Base-by-base conservation (phyloP, 1,284 basidiomycete species). In the Moesziomyces globuligerus region DNA sequence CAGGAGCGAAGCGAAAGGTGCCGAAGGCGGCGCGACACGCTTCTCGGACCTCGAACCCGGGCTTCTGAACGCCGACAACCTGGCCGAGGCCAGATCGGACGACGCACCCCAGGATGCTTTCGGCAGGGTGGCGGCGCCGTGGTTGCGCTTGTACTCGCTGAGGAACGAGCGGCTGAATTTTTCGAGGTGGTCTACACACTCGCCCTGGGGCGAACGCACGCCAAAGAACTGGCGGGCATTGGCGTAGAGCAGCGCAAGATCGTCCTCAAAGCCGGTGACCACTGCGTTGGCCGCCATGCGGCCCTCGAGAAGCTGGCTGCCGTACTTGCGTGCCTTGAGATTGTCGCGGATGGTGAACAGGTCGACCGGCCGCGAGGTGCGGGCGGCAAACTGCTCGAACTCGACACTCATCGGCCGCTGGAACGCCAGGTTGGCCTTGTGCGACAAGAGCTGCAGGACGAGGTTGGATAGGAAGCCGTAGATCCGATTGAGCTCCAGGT, bases 241-340 rank as follows among this genome's bases (percentile, higher is more conserved):
- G 34, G 48, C 44, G 50, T 64, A 72, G 25, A 72, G 51, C 17
- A 65, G 41, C 4, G 34, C 36, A n/a, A 72, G 56, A 32, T 72
- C 70, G 42, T 59, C 61, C n/a, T 72, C 65, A 34, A 72, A 72
- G 17, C 65, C 70, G 48, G 56, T 58, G 43, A 72, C 48, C 15
- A 72, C 65, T 7, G 59, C 70, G 40, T 67, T 67, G 45, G 64
- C 62, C 6, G 62, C 62, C 45, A 55, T 56, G 25, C 64, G 54
- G 18, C 69, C 57, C 13, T 53, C 51, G 24, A 72, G 52, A 17
- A 55, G 59, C 42, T 45, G 41, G 21, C 64, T 67, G 42, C 69
- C 69, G 42, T 72, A 72, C 49, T 43, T 57, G 44, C 64, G 56
- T 15, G 64, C 26, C 15, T 52, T 39, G 20, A 72, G 51, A 29